phyloP scores from a whole-genome alignment of 805 yeast species.

The Jamesozyma rosinii region DNA sequence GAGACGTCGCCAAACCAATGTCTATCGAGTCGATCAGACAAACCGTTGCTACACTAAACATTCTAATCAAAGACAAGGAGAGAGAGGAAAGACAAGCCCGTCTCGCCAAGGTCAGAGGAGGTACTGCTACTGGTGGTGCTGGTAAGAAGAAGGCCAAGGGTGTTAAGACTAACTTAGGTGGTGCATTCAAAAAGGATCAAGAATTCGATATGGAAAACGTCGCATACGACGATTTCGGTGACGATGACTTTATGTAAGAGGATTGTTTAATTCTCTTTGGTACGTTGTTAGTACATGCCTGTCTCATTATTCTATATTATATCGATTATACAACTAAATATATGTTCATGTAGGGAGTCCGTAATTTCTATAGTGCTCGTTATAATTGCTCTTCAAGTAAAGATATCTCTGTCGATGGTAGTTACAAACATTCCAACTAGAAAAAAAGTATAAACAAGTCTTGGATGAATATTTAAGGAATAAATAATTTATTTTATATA shows the following conservation, averaged over 20 bases:
- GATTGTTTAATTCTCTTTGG: no score
- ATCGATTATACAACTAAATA: no score
- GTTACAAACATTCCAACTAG: no score
- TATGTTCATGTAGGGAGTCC: no score
- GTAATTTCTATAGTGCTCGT: no score
- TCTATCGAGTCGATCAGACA: conserved; percentile 75
- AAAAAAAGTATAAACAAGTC: no score
- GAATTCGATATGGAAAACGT: conserved; percentile 46
- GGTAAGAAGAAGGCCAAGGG: conserved; percentile 92
- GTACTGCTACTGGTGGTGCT: conserved; percentile 84
- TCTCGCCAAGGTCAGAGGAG: conserved; percentile 63
- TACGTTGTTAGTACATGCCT: no score
- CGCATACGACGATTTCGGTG: conserved; percentile 54
- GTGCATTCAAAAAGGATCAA: conserved; percentile 56
- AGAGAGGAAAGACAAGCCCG: conserved; percentile 85
- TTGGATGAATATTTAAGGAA: no score
- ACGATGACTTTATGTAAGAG: conserved; percentile 71
- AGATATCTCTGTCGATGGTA: no score
- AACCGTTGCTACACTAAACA: conserved; percentile 75
- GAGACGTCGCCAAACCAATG: conserved; percentile 78
- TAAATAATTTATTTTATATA: no score
- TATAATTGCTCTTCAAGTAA: no score
- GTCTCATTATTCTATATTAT: no score
- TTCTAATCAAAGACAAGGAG: conserved; percentile 74
- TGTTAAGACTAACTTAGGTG: conserved; percentile 55